Percentiles rank a stretch among this genome's conserved stretches.
Evolutionary conservation across 2,329 filamentous ascomycete species (phyloP).

Genomic region (Pseudogymnoascus destructans): DNA sequence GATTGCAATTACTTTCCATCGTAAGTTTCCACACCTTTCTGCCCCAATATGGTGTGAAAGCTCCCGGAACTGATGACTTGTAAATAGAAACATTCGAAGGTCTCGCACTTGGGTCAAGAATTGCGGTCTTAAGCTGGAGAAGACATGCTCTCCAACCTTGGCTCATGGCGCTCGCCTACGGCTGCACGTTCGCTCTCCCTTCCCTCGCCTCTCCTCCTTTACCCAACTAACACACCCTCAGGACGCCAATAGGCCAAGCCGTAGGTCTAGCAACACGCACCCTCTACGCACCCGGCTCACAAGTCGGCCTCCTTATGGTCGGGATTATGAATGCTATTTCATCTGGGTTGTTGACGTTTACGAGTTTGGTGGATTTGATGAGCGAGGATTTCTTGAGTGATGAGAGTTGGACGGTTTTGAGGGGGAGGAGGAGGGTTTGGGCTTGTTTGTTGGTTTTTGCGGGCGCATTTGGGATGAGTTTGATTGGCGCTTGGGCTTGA

Average conservation of each 20-base stretch:
- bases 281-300: constrained; percentile 62
- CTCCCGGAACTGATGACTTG: constrained; percentile 17
- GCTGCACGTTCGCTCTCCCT: neutral
- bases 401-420: constrained; percentile 49
- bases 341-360: constrained; percentile 63
- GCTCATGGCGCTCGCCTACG: constrained; percentile 12
- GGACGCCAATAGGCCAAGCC: constrained; percentile 67
- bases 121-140: constrained; percentile 35
- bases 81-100: constrained; percentile 33
- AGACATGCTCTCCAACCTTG: neutral
- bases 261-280: constrained; percentile 63
- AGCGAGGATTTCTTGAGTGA: constrained; percentile 70
- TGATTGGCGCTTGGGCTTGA: constrained; percentile 53
- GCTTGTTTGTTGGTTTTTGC: constrained; percentile 48
- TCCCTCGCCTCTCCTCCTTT: neutral
- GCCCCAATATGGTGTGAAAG: constrained; percentile 35
- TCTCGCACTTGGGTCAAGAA: constrained; percentile 56
- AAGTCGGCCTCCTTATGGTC: constrained; percentile 63
- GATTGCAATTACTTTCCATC: constrained; percentile 59
- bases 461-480: constrained; percentile 49
- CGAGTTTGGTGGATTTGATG: constrained; percentile 65
- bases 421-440: constrained; percentile 43
- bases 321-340: constrained; percentile 81
- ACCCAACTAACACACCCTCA: constrained; percentile 24
- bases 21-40: constrained; percentile 28